A percentile compares a stretch with the other conserved stretches of the same genome.
phyloP scores from a whole-genome alignment of 2,329 filamentous ascomycete species.

The Ceratocystis smalleyi region DNA sequence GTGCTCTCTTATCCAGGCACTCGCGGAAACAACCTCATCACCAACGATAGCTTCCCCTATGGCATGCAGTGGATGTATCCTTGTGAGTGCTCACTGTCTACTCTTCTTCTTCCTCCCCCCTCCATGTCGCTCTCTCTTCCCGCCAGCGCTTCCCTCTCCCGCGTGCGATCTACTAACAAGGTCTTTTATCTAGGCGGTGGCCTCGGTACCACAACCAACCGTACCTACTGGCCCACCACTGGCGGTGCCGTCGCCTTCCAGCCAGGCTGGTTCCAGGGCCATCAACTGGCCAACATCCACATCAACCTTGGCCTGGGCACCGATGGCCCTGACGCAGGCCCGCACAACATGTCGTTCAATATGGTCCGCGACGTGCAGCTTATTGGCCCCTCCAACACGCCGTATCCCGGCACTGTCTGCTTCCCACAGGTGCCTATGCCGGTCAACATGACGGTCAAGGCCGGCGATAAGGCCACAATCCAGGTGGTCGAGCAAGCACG shows the following conservation, averaged over 20 bases:
- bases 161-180: background rate
- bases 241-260: constrained; percentile 84
- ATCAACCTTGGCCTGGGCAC: constrained; percentile 80
- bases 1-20: constrained; percentile 76
- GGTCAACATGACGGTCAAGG: constrained; percentile 48
- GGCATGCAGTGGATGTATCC: constrained; percentile 95
- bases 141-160: constrained; percentile 15
- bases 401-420: constrained; percentile 82
- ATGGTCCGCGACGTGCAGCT: constrained; percentile 75
- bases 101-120: background rate
- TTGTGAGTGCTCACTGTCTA: constrained; percentile 42
- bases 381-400: constrained; percentile 60
- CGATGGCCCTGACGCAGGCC: constrained; percentile 45
- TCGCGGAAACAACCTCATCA: constrained; percentile 72
- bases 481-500: constrained; percentile 71
- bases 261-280: constrained; percentile 91
- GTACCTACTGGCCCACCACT: constrained; percentile 77
- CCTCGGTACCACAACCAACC: constrained; percentile 58
- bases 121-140: constrained; percentile 3
- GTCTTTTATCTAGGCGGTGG: constrained; percentile 54
- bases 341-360: constrained; percentile 70
- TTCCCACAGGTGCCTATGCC: constrained; percentile 80
- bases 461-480: constrained; percentile 82
- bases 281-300: constrained; percentile 67
- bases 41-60: constrained; percentile 64